Base-by-base conservation (phyloP, 768 basidiomycete species). In the Pulveroboletus sp. region DNA sequence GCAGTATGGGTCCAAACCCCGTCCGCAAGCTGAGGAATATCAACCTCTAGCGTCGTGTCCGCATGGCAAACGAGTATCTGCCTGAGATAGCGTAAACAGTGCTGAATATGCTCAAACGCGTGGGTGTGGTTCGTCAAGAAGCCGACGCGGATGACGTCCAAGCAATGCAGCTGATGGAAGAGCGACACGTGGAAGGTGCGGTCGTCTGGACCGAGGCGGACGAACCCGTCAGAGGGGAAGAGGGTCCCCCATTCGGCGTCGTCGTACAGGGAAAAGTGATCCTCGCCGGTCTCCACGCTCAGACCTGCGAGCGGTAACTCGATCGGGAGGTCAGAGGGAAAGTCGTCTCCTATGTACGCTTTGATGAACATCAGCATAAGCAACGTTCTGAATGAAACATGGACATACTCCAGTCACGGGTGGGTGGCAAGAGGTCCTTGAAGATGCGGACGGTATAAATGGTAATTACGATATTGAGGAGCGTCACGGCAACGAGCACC, bases 91-190 rank as follows among this genome's bases (percentile, higher is more conserved):
- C 72, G 65, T 43, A 72, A 52, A 52, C 72, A 73, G 34, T 73
- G 73, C 20, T 67, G 55, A 12, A 66, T 62, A 43, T 75, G 72
- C 38, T 58, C 49, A n/a, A 50, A 54, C 20, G 59, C 43, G 17
- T 62, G 58, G 14, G 53, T 59, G 12, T 53, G 52, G 35, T 59
- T 60, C 29, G 58, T 51, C 41, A 68, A 40, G 35, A 63, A 57
- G 16, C 63, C 64, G 2, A 51, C 61, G 14, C 71, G 69, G 17
- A 72, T 69, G 43, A 65, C 51, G 40, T 71, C 66, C 13, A 79
- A 55, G 45, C 77, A 79, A 51, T 79, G 77, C 16, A 76, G 67
- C 51, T 79, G 70, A 58, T 79, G 78, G 62, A 72, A 77, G 54
- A 77, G 69, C 27, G 71, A 65, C 19, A 60, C 57, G 14, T 55